Base-by-base conservation (phyloP, 116 monocot genomes). In the Posidonia oceanica region DNA sequence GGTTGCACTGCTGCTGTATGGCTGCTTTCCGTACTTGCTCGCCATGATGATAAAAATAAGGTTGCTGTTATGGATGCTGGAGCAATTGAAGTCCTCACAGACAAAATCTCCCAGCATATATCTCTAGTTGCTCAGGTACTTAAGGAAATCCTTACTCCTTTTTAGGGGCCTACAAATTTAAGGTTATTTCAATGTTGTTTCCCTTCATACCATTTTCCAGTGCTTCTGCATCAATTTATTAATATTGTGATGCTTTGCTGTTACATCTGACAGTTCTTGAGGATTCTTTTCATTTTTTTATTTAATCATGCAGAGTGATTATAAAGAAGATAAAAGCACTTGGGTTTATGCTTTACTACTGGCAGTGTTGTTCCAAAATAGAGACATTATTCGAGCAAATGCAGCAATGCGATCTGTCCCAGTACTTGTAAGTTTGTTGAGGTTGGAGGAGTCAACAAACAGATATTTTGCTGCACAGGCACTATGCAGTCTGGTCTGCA, bases 391-490 rank as follows among this genome's bases (percentile, higher is more conserved):
- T 38, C 76, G 84, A 52, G 89, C 77, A 63, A 85, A 88, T 75
- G 67, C 79, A 68, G 78, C 89, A 72, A 74, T 81, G 75, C 76
- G 74, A 60, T 80, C 85, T 17, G 90, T 98, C 79, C 87, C 98
- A 63, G 83, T 84, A 48, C 86, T 98, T 18, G 77, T 90, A 61
- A 93, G 80, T 76, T 79, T 98, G 16, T 74, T 98, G 73, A 87
- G 86, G 80, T 91, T 93, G 69, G 98, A 98, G 41, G 90, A 90
- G 72, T 78, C 79, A 56, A 76, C 87, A 59, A 81, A 84, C 61
- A 83, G 86, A 76, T 98, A 93, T 76, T 93, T 98, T 79, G 87
- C 98, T 69, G 98, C 98, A 63, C 98, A 98, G 75, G 93, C 98
- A 65, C 74, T 98, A 52, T 70, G 86, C 57, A 93, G 98, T 77